Conservation (phyloP, 768 basidiomycete species). For the Strobilomyces echinocephalus region DNA sequence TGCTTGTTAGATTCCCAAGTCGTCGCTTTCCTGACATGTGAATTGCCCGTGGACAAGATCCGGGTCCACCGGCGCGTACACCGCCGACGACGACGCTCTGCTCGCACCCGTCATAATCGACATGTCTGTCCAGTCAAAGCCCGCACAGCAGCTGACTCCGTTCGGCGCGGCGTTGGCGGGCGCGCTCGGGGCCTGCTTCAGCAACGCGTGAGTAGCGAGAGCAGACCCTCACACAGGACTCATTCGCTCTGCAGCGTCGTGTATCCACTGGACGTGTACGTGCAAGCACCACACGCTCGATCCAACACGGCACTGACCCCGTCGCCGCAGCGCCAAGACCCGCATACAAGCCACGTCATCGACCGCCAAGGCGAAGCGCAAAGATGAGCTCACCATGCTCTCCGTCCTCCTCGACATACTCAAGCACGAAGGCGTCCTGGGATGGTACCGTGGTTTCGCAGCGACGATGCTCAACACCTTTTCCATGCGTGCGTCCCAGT, state of each 20-base stretch:
- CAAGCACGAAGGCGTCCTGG: conserved; percentile 73
- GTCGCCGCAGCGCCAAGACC: conserved; percentile 73
- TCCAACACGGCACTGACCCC: neutral
- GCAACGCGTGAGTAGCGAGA: conserved; percentile 69
- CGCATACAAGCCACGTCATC: conserved; percentile 79
- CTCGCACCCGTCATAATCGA: neutral
- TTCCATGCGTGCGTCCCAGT: conserved; percentile 69
- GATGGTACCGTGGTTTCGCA: conserved; percentile 86
- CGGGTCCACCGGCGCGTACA: neutral
- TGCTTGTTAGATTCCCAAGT: conserved; percentile 19
- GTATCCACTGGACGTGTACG: conserved; percentile 93
- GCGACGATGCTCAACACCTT: conserved; percentile 99
- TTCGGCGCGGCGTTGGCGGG: conserved; percentile 89
- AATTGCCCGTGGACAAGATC: neutral
- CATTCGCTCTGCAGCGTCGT: conserved; percentile 56
- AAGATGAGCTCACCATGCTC: conserved; percentile 51
- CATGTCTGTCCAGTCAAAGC: conserved; percentile 40
- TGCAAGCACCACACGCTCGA: neutral
- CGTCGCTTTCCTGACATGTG: conserved; percentile 1
- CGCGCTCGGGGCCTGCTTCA: conserved; percentile 89
- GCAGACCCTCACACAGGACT: conserved; percentile 1
- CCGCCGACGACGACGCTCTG: neutral
- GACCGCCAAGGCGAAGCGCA: conserved; percentile 49
- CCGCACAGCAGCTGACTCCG: conserved; percentile 67
- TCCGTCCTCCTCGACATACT: conserved; percentile 66